Base-by-base conservation (phyloP, 2,329 filamentous ascomycete genomes). In the Ophiostoma ulmi region DNA sequence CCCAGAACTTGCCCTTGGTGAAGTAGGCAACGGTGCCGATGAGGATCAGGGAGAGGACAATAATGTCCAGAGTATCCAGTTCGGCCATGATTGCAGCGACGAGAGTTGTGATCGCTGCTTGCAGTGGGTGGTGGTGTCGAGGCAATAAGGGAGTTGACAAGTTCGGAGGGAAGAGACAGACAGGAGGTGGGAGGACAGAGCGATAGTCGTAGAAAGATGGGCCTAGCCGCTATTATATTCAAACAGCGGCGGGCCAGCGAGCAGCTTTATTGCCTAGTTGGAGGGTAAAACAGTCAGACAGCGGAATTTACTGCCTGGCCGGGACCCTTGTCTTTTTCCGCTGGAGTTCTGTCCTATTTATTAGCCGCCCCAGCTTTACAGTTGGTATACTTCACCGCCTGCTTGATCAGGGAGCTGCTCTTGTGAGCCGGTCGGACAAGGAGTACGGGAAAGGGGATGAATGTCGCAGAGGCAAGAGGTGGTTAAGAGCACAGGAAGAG, bases 1-100 rank as follows among this genome's bases (percentile, higher is more conserved):
- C 94, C 94, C 94, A 99, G 80, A 95, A 90, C 74, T 90, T 95
- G 77, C 95, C 95, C 80, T 99, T 99, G 75, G 95, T 98, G 82
- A 99, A 97, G 83, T 98, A 99, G 78, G 94, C 95, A 73, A 94
- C 79, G 67, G 93, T 97, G 75, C 93, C 95, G 72, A 96, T 80
- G 70, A 98, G 86, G 76, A 99, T 90, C 72, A 88, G 88, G 73
- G 88, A 88, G 75, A 99, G 91, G 85, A 99, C 95, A 77, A 97
- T 81, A 76, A 98, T 86, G 86, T 99, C 95, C 83, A 99, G 84
- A 36, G 93, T 97, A 80, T 99, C 95, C 79, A 99, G 89, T 86
- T 97, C 91, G 75, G 94, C 93, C 95, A 99, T 98, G 77, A 75
- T 85, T 80, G 78, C 75, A 63, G 66, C 63, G 35, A 20, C 26